Evolutionary conservation across 2,329 filamentous ascomycete species (phyloP).

Genomic region (Penicillium sp.): DNA sequence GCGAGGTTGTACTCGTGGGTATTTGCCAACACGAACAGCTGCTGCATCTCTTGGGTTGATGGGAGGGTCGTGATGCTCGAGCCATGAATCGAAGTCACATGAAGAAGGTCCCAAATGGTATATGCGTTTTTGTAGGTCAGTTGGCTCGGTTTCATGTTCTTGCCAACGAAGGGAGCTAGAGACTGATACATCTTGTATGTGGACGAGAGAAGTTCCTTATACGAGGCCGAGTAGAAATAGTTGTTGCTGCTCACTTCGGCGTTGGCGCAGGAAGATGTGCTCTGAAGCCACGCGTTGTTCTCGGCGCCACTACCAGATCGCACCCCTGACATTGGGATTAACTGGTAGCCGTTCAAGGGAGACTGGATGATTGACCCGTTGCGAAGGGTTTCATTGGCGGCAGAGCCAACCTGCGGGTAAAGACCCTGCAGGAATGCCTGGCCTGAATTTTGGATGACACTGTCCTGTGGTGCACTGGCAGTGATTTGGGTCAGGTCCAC

Average conservation of each 20-base stretch:
- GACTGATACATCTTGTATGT: slow-evolving; percentile 50
- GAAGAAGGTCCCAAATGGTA: slow-evolving; percentile 57
- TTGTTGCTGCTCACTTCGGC: slow-evolving; percentile 51
- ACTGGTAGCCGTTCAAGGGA: slow-evolving; percentile 73
- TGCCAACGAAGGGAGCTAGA: slow-evolving; percentile 49
- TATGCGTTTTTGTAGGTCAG: slow-evolving; percentile 57
- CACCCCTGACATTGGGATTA: slow-evolving; percentile 63
- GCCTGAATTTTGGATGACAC: slow-evolving; percentile 71
- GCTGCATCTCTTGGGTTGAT: slow-evolving; percentile 44
- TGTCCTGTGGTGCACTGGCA: slow-evolving; percentile 66
- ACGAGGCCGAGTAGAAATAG: slow-evolving; percentile 49
- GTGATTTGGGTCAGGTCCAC: slow-evolving; percentile 65
- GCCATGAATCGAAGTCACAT: slow-evolving; percentile 58
- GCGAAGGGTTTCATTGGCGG: slow-evolving; percentile 57
- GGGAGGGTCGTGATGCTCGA: slow-evolving; percentile 15
- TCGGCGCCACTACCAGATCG: slow-evolving; percentile 55
- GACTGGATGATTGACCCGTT: slow-evolving; percentile 63
- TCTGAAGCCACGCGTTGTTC: slow-evolving; percentile 53
- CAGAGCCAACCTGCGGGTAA: slow-evolving; percentile 67
- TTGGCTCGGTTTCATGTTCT: slow-evolving; percentile 43
- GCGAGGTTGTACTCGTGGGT: slow-evolving; percentile 73
- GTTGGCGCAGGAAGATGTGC: slow-evolving; percentile 42
- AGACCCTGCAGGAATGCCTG: slow-evolving; percentile 76
- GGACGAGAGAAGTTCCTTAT: slow-evolving; percentile 42
- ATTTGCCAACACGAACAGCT: slow-evolving; percentile 65